Evolutionary conservation across 164 flowering plant genomes (phyloP), one percentile per base, ranked within the genome.

Genomic region (Macadamia integrifolia): DNA sequence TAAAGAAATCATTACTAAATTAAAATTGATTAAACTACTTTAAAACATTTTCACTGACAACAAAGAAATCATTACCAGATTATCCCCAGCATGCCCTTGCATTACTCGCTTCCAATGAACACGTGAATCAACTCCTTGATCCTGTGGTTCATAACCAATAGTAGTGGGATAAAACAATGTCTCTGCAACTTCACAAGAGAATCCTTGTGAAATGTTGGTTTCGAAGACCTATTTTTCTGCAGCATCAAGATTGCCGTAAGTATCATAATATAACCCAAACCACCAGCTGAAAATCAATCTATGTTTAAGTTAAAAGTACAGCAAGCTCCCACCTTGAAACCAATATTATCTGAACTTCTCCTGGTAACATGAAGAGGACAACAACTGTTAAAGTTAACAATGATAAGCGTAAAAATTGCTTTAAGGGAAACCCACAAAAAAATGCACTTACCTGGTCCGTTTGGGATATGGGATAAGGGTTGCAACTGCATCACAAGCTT

Each of bases 31-130:
- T 6, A 58, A 35, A 50, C 17, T 53, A n/a, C 58, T 42, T 63
- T 10, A 5, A 28, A 62, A 42, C 49, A 28, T 13, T 10, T 9
- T 31, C 59, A 65, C 18, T 29, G 49, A 30, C 11, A n/a, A 42
- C 53, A 18, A 56, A 35, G 1, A 57, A 48, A 9, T 69, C 66
- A 81, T 76, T 81, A 89, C 99, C 85, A 95, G 10, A 83, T 92
- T 95, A 43, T 97, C 97, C 55, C 98, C 99, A 72, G 99, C 96
- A 81, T 95, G 98, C 62, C 99, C 99, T 75, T 92, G 98, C 98
- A 92, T 92, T 63, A 95, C 99, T 69, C 98, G 79, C 75, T 78
- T 92, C 98, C 99, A 95, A 69, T 95, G 99, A 60, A 91, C 97
- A 73, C 90, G 73, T 40, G 98, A 95, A 86, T 92, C 99, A 71